Evolutionary conservation across 257 asterid genomes (phyloP), one percentile per base, ranked within the genome.

Genomic region (Nyctanthes arbortristis): DNA sequence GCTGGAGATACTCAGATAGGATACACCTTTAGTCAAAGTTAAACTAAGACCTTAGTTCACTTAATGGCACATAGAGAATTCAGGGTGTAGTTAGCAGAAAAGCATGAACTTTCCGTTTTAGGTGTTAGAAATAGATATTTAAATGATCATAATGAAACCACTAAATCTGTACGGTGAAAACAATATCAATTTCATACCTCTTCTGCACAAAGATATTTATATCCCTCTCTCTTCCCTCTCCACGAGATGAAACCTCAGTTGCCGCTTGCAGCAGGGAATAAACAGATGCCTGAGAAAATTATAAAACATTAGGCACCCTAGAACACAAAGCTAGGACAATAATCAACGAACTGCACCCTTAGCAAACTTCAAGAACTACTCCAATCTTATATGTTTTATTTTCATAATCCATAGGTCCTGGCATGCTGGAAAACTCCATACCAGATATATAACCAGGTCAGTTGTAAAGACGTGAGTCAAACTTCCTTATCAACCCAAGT

Each of bases 191-290:
- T 10, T n/a, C 11, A 24, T 79, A 94, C 99, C 99, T 89, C 80
- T 93, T 84, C 73, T 91, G 92, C 34, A 89, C 92, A 81, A 89
- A 94, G 65, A 88, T 78, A 63, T 86, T 86, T 73, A 84, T 85
- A 83, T 94, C 96, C 69, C 82, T 82, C 73, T 89, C 97, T 83
- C 97, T 89, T 71, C 93, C 90, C 73, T 94, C 97, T 66, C 97
- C 99, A 78, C 95, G 87, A 73, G 97, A 91, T 73, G 93, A 86
- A 78, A 91, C 79, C 81, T 94, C 97, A 61, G 47, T 81, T 59
- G 88, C 97, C 74, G 99, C 97, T 82, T 81, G 93, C 65, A 94
- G 88, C 65, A 94, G 87, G 77, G 96, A 84, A 76, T 84, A 89
- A 9, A 88, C 97, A 72, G 97, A 86, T 31, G 95, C 99, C 99